Base-by-base conservation (phyloP, 2,329 filamentous ascomycete species). In the Cladophialophora chaetospira region DNA sequence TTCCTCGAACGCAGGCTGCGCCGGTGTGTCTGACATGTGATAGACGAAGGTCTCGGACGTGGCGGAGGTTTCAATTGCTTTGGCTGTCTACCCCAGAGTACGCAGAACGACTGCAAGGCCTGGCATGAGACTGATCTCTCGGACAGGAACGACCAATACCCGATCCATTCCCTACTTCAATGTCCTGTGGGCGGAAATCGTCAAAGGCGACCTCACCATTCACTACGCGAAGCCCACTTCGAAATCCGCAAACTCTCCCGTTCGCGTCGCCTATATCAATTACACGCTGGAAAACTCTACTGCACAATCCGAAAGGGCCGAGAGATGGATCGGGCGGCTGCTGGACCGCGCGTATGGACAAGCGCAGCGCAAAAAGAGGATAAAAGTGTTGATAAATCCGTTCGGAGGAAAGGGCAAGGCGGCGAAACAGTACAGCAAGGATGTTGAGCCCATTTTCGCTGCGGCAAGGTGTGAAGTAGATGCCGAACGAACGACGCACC, bases 361-460 rank as follows among this genome's bases (percentile, higher is more conserved):
- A 5, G 82, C 88, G 1, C 84, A 88, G 67, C 81, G 80, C 51
- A 81, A 79, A 56, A 94, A 91, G 72, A 85, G 90, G 44, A 86
- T 94, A 61, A 96, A 94, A 71, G 86, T 97, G 10, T 77, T 97
- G 40, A 81, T 99, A 60, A 99, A 99, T 71, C 94, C 94, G 0
- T 88, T 92, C 66, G 90, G 91, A 11, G 94, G 94, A 0, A 88
- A 91, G 38, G 93, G 93, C 13, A 76, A 77, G 36, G 93, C 91
- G 1, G 75, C 83, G 60, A 88, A 84, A 68, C 81, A 86, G 62
- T 97, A 91, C 81, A 76, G 85, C 55, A 82, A 81, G 42, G 81
- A 93, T 62, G 88, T 92, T 43, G 86, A 87, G 67, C 92, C 93
- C 6, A 82, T 99, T 29, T 86, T 99, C 60, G 83, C 86, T 13